Evolutionary conservation across 306 rosid genomes (phyloP), one percentile per base, ranked within the genome.

Genomic region (Prunus padus): DNA sequence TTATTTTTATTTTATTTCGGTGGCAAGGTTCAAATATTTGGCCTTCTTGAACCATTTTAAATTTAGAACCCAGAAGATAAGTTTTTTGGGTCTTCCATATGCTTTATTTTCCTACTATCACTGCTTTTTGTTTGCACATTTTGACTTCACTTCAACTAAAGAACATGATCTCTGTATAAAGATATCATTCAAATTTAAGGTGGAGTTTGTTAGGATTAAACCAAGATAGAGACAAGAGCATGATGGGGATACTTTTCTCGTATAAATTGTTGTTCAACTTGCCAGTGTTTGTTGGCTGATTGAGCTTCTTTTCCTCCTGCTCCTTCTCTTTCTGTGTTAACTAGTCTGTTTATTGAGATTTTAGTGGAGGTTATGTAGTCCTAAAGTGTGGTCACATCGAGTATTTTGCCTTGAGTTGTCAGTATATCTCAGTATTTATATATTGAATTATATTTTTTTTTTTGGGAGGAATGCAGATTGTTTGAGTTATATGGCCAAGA

Each of bases 401-500:
- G 57, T 70, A 54, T 73, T 75, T 74, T 65, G 1, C 59, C 63
- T 67, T 18, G 18, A 57, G 31, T 83, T 62, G 50, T 45, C 75
- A 16, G 11, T 8, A 2, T 26, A 33, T 22, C 47, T 31, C 40
- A 11, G 10, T 26, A 65, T 57, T 54, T 78, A 37, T 69, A 10
- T 4, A 44, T 56, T 4, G 50, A 57, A 50, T 73, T 68, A 49
- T 22, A 10, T 15, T 54, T 73, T 20, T 76, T 46, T 61, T 20
- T 76, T 46, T 61, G 70, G 26, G 63, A 65, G 4, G 11, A 40
- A 3, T 82, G 76, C 86, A 94, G 98, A 82, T 73, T 80, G 63
- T 86, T 94, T 75, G 98, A 94, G 86, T 60, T 93, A 54, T 79
- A 77, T 80, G 88, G 76, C 47, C 65, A 20, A 73, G 96, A 88